A percentile compares a stretch with the other conserved stretches of the same genome.
Conservation (phyloP, 129 eudicot species). For the Deinandra increscens region DNA sequence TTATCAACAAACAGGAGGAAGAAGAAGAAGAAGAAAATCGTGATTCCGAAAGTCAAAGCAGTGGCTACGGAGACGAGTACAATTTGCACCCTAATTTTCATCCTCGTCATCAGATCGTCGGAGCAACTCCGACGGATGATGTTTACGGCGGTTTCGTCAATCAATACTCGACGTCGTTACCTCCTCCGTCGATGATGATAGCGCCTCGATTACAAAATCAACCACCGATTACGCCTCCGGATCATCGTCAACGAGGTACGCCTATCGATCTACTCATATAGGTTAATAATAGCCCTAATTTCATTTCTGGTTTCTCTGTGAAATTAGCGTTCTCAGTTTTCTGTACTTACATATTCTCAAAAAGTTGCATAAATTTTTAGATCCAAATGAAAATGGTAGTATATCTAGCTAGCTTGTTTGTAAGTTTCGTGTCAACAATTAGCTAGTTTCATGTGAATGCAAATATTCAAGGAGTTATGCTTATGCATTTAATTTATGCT, state of each 20-base stretch:
- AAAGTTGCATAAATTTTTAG: background rate
- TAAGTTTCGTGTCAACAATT: slow-evolving; percentile 14
- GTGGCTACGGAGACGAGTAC: slow-evolving; percentile 14
- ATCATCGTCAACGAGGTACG: slow-evolving; percentile 34
- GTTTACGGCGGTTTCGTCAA: slow-evolving; percentile 13
- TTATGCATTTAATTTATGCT: slow-evolving; percentile 10
- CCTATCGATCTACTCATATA: too few relatives aligned
- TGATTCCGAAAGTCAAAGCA: slow-evolving; percentile 20
- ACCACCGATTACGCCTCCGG: slow-evolving; percentile 23
- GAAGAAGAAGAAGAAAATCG: slow-evolving; percentile 20
- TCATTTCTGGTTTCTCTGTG: background rate
- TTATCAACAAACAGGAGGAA: too few relatives aligned
- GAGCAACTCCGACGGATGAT: slow-evolving; percentile 20
- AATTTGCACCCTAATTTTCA: slow-evolving; percentile 4
- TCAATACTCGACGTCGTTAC: slow-evolving; percentile 2
- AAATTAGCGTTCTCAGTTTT: background rate
- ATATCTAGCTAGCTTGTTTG: background rate
- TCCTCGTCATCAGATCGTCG: slow-evolving; percentile 30
- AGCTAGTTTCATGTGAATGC: slow-evolving; percentile 28
- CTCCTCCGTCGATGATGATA: slow-evolving; percentile 33
- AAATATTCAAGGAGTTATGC: slow-evolving; percentile 23
- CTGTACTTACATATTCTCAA: background rate
- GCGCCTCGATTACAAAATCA: slow-evolving; percentile 29
- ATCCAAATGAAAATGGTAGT: slow-evolving; percentile 10
- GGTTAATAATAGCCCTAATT: background rate